phyloP scores from a whole-genome alignment of 495 filamentous ascomycete genomes.

The Hypoxylon perforatum region DNA sequence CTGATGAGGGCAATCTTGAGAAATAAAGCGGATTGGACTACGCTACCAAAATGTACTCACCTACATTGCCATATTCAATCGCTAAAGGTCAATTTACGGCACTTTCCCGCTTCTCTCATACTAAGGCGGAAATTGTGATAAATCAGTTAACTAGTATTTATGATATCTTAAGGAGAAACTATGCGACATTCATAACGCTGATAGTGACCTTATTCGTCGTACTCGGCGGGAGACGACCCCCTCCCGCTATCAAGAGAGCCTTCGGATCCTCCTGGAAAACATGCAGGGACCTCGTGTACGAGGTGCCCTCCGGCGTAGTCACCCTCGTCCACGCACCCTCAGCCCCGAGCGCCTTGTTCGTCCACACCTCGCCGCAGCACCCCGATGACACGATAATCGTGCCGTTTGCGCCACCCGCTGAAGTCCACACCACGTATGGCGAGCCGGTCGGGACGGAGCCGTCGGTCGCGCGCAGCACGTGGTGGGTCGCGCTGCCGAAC shows the following conservation, averaged over 20 bases:
- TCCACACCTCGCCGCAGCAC: constrained; percentile 62
- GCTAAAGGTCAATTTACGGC: too few relatives aligned
- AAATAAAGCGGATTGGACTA: too few relatives aligned
- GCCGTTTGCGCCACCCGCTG: constrained; percentile 65
- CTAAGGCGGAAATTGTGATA: too few relatives aligned
- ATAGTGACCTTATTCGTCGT: constrained; percentile 56
- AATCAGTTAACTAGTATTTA: too few relatives aligned
- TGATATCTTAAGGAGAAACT: too few relatives aligned
- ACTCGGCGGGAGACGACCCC: constrained; percentile 52
- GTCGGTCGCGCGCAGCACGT: constrained; percentile 55
- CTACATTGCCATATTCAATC: too few relatives aligned
- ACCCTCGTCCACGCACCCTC: constrained; percentile 62
- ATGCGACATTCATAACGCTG: constrained; percentile 48
- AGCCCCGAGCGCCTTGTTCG: constrained; percentile 67
- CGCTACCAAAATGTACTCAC: too few relatives aligned
- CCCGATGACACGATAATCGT: constrained; percentile 68
- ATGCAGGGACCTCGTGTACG: constrained; percentile 64
- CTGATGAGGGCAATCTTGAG: too few relatives aligned
- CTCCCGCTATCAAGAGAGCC: constrained; percentile 57
- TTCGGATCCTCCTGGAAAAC: constrained; percentile 53
- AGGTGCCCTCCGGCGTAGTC: constrained; percentile 55
- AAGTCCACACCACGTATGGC: constrained; percentile 66
- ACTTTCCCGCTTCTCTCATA: too few relatives aligned
- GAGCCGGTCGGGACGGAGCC: constrained; percentile 63
- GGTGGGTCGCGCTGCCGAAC: constrained; percentile 57